These are phyloP conservation scores for Malus sylvestris DNA, from an alignment of 306 rosid species.

Conservation along the genomic window DNA sequence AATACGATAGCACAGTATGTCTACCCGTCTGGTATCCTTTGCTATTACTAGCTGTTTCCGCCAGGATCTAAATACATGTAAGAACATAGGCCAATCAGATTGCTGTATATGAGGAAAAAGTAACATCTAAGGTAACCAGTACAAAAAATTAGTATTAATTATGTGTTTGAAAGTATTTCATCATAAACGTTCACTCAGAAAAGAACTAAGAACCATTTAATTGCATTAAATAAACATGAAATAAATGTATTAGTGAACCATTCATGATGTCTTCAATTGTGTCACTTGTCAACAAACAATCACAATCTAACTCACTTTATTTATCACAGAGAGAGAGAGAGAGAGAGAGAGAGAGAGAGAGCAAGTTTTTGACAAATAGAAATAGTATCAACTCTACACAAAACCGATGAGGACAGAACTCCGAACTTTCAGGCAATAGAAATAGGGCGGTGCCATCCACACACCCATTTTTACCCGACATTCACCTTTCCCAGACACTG, in stretches of 20 bases:
- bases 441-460: too few relatives aligned
- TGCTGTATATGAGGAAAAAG: neutral
- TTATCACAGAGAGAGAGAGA: neutral
- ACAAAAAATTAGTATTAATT: neutral
- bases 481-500: too few relatives aligned
- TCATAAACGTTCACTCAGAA: neutral
- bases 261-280: neutral
- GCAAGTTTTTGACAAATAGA: neutral
- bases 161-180: neutral
- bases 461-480: too few relatives aligned
- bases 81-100: constrained; percentile 18
- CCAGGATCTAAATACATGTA: constrained; percentile 55
- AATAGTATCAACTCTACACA: neutral
- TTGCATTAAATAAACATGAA: neutral
- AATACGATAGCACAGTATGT: constrained; percentile 82
- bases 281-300: neutral
- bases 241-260: neutral
- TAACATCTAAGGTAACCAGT: neutral
- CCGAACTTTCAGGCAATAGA: neutral
- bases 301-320: neutral
- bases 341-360: neutral
- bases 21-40: constrained; percentile 87
- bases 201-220: neutral
- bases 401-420: neutral
- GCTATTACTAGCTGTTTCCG: constrained; percentile 73